phyloP scores from a whole-genome alignment of 495 filamentous ascomycete genomes.

The Hyphodiscus hymeniophilus region DNA sequence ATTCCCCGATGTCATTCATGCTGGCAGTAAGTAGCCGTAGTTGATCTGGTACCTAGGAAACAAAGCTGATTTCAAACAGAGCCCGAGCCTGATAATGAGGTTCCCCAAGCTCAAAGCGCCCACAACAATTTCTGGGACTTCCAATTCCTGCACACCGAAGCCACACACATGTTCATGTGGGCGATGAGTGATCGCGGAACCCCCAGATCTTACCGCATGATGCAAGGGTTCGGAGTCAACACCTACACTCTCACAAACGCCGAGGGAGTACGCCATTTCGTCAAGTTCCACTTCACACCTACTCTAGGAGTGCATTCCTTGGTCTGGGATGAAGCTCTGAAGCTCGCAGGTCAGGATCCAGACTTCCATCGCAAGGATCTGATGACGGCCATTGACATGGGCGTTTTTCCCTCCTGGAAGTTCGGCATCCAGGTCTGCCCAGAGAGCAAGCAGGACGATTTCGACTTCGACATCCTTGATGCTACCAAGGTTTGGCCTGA shows the following conservation, averaged over 20 bases:
- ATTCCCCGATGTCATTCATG: constrained; percentile 70
- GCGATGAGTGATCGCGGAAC: constrained; percentile 72
- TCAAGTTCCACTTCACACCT: constrained; percentile 78
- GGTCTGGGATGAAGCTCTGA: constrained; percentile 84
- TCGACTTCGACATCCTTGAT: constrained; percentile 86
- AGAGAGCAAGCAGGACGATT: constrained; percentile 64
- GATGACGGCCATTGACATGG: constrained; percentile 68
- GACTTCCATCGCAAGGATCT: constrained; percentile 87
- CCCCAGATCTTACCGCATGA: constrained; percentile 77
- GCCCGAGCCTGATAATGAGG: constrained; percentile 74
- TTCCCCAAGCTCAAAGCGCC: constrained; percentile 51
- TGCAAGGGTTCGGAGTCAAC: constrained; percentile 89
- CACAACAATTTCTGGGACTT: constrained; percentile 62
- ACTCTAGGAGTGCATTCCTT: constrained; percentile 75
- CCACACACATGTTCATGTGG: constrained; percentile 84
- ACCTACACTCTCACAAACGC: constrained; percentile 68
- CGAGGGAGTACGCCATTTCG: constrained; percentile 62
- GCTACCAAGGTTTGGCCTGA: constrained; percentile 93
- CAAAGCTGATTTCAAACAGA: constrained; percentile 32
- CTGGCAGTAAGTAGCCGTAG: constrained; percentile 40
- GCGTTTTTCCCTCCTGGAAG: constrained; percentile 70
- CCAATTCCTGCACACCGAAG: constrained; percentile 56
- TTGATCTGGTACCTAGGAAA: neutral
- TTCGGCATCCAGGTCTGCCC: constrained; percentile 74
- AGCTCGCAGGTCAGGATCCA: constrained; percentile 72